phyloP scores from a whole-genome alignment of 2,329 filamentous ascomycete genomes.

The Passalora sequoiae region DNA sequence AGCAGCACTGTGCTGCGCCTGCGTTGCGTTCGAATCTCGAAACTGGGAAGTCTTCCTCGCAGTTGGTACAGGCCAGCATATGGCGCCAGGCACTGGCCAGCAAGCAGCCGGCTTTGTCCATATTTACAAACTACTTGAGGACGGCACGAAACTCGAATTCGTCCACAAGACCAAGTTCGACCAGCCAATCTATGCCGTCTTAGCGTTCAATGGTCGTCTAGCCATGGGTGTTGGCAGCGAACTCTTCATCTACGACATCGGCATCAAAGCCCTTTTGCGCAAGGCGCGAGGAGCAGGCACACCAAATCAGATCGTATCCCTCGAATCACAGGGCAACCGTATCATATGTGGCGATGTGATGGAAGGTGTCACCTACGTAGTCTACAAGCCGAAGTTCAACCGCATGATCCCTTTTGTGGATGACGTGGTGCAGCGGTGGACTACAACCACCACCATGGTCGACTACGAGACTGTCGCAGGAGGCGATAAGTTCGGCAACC shows the following conservation, averaged over 20 bases:
- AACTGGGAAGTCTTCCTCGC: constrained; percentile 87
- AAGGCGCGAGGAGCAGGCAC: constrained; percentile 54
- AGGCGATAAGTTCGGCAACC: constrained; percentile 95
- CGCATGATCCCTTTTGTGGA: constrained; percentile 89
- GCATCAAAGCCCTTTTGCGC: constrained; percentile 84
- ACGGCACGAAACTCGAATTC: constrained; percentile 84
- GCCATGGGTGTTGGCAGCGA: constrained; percentile 79
- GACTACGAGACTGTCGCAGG: constrained; percentile 95
- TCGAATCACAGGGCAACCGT: constrained; percentile 85
- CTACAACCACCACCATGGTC: constrained; percentile 84
- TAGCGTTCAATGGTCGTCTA: constrained; percentile 87
- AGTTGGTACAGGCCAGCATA: constrained; percentile 88
- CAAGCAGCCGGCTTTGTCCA: constrained; percentile 67
- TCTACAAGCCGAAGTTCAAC: constrained; percentile 90
- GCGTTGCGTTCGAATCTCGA: constrained; percentile 81
- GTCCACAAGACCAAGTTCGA: constrained; percentile 95
- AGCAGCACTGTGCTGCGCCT: constrained; percentile 77
- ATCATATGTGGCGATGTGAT: constrained; percentile 90
- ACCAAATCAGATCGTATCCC: constrained; percentile 67
- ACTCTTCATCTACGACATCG: constrained; percentile 84
- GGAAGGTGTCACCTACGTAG: constrained; percentile 84
- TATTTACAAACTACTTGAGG: constrained; percentile 82
- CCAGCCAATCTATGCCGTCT: constrained; percentile 79
- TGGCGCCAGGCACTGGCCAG: constrained; percentile 40
- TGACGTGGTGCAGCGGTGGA: constrained; percentile 85